Conservation (phyloP, 495 filamentous ascomycete genomes). For the Articulospora tetracladia region DNA sequence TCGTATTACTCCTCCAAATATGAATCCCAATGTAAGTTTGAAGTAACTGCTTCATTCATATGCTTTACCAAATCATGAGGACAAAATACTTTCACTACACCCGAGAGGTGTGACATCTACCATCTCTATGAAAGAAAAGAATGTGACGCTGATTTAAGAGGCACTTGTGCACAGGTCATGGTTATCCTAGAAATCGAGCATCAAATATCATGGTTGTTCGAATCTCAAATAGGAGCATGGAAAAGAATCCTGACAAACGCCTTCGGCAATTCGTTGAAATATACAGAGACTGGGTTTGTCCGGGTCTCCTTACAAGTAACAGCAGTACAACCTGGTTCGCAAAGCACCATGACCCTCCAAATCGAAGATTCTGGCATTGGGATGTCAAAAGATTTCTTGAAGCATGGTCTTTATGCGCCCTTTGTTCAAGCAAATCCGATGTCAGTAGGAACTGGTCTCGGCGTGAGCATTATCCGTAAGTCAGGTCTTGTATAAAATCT, state of each 20-base stretch:
- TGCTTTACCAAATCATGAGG: too few relatives aligned
- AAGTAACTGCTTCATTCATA: too few relatives aligned
- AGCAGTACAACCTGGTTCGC: neutral
- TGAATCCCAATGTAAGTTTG: conserved; percentile 5
- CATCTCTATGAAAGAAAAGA: too few relatives aligned
- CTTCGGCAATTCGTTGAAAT: conserved; percentile 80
- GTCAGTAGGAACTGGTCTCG: conserved; percentile 59
- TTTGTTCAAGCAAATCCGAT: conserved; percentile 67
- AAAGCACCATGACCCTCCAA: neutral
- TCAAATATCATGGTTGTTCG: conserved; percentile 26
- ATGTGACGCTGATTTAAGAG: neutral
- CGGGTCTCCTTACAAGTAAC: conserved; percentile 22
- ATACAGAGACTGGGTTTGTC: conserved; percentile 62
- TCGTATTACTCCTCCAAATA: conserved; percentile 23
- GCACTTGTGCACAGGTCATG: neutral
- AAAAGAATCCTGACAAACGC: conserved; percentile 76
- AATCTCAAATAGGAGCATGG: conserved; percentile 39
- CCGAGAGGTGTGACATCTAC: too few relatives aligned
- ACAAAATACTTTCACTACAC: too few relatives aligned
- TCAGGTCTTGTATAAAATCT: too few relatives aligned
- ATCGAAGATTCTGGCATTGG: conserved; percentile 35
- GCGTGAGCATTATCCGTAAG: conserved; percentile 55
- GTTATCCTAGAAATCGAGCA: conserved; percentile 29
- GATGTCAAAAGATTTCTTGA: conserved; percentile 62
- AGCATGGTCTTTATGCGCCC: conserved; percentile 42